phyloP scores from a whole-genome alignment of 2,329 filamentous ascomycete genomes.

The Epichloe sibirici region DNA sequence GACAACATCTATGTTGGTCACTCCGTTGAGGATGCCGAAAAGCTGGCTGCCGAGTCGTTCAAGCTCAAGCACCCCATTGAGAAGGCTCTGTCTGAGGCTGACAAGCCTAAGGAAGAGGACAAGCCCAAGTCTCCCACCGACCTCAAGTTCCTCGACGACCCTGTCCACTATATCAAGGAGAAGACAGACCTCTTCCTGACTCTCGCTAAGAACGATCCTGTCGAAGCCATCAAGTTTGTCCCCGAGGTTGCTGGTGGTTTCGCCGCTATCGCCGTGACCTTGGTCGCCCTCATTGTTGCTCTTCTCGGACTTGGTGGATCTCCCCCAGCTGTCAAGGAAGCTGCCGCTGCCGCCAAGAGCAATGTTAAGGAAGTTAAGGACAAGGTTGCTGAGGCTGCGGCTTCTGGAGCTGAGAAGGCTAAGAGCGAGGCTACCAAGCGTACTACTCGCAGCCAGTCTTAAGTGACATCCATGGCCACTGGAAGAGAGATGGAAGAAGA shows the following conservation, averaged over 20 bases:
- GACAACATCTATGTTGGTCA: slow-evolving; percentile 99
- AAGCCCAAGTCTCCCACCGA: slow-evolving; percentile 60
- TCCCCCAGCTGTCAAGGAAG: slow-evolving; percentile 62
- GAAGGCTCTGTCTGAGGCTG: slow-evolving; percentile 64
- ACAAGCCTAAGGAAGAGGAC: slow-evolving; percentile 59
- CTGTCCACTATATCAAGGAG: slow-evolving; percentile 76
- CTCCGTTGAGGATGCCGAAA: slow-evolving; percentile 82
- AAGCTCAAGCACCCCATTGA: slow-evolving; percentile 78
- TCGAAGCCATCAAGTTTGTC: slow-evolving; percentile 77
- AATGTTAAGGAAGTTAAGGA: slow-evolving; percentile 60
- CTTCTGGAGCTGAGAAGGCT: slow-evolving; percentile 56
- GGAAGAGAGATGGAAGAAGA: neutral
- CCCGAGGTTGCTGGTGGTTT: slow-evolving; percentile 82
- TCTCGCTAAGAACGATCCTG: slow-evolving; percentile 67
- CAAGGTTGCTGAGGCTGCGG: slow-evolving; percentile 49
- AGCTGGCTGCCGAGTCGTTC: slow-evolving; percentile 81
- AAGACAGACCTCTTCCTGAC: slow-evolving; percentile 86
- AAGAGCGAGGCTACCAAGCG: slow-evolving; percentile 62
- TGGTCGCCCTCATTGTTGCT: slow-evolving; percentile 59
- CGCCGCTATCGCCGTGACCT: slow-evolving; percentile 54
- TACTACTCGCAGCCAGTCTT: slow-evolving; percentile 43
- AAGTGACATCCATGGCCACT: slow-evolving; percentile 8
- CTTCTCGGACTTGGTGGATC: slow-evolving; percentile 53
- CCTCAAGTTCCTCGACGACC: slow-evolving; percentile 84
- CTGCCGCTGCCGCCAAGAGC: slow-evolving; percentile 50